Evolutionary conservation across 345 rosid genomes (phyloP), one percentile per base, ranked within the genome.

Genomic region (Salix caprea): DNA sequence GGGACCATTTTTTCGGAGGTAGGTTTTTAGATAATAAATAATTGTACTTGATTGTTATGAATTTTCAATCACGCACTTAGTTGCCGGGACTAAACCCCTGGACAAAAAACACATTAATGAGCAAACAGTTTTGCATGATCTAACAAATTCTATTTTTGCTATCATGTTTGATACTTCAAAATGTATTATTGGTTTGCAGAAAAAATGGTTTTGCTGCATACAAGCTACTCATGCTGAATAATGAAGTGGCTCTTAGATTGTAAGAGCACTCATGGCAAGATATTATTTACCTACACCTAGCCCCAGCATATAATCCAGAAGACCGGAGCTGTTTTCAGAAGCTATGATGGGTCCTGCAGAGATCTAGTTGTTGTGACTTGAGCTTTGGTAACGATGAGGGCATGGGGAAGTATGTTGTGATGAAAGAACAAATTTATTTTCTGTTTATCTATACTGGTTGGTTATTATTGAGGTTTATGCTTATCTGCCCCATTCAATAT

Each of bases 131-230:
- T 5, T 50, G 30, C 40, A 8, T 7, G 8, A 36, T 15, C n/a
- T 32, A 42, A 61, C 40, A 8, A 9, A 60, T 67, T 11, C 15
- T 9, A 10, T 40, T 1, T 19, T 37, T 44, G 2, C 10, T 34
- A 16, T 61, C 28, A 14, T 69, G 56, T 66, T 60, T 75, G 69
- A 79, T 71, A 56, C 44, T 73, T 30, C 2, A 14, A 50, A 56
- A 58, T 76, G 58, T 60, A 37, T 42, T 42, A 16, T 56, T 77
- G 42, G 48, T 69, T 50, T 26, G 79, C 90, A 85, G 88, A 87
- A 77, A 77, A 84, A 84, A 76, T 87, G 90, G 90, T 74, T 80
- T 74, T 87, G 88, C 83, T 87, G 90, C 73, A 73, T 85, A 67
- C 73, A 78, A 72, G 69, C 81, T 76, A 66, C 72, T 46, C 67